Conservation (phyloP, 73 alveolate species). For the Tetrahymena thermophila region DNA sequence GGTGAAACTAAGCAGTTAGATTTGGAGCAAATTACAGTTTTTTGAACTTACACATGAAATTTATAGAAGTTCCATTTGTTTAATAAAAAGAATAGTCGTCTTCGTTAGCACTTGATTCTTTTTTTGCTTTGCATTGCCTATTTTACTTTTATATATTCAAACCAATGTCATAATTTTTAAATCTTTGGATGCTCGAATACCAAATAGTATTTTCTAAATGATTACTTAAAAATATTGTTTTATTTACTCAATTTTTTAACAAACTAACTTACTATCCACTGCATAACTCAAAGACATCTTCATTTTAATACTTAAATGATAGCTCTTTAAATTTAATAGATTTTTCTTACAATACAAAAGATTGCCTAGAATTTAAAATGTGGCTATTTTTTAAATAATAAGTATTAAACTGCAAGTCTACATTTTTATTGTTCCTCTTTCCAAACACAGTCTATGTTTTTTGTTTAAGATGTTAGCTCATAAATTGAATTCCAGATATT, state of each 20-base stretch:
- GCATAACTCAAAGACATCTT: neutral
- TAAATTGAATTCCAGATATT: too few species aligned
- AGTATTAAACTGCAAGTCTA: neutral
- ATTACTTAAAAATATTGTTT: neutral
- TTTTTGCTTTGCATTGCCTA: neutral
- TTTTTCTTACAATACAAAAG: neutral
- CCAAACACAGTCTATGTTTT: neutral
- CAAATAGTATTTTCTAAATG: neutral
- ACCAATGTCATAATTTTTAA: neutral
- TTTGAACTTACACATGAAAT: neutral
- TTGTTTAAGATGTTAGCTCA: too few species aligned
- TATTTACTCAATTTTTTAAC: neutral
- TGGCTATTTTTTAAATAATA: neutral
- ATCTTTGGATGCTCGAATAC: neutral
- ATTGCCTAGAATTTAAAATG: neutral
- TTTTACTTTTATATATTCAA: neutral
- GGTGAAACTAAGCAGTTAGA: neutral
- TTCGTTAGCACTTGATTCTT: neutral
- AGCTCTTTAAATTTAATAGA: neutral
- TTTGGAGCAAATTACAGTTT: neutral
- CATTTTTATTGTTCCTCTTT: neutral
- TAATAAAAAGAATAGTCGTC: neutral
- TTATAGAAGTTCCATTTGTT: neutral
- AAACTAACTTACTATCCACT: neutral
- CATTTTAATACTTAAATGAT: neutral